These are phyloP conservation scores for Backusella parvicylindrica DNA, from an alignment of 192 early-diverging fungal genomes.

Conservation along the genomic window DNA sequence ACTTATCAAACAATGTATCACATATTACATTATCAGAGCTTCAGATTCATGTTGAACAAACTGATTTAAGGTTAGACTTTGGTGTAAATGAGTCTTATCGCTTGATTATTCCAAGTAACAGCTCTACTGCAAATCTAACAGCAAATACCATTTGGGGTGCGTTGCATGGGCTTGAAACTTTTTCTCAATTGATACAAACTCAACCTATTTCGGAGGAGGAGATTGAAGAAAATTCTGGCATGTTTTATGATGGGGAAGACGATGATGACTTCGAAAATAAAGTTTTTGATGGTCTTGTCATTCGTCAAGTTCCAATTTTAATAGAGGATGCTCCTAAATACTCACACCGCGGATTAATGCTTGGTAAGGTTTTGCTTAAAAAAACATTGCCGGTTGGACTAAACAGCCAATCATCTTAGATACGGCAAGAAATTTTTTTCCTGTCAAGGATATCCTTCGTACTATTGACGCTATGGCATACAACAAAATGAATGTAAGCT, in stretches of 20 bases:
- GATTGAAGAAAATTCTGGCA: background rate
- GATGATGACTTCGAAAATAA: conserved; percentile 17
- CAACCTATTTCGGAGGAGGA: background rate
- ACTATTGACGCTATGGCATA: conserved; percentile 78
- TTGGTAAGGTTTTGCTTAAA: conserved; percentile 26
- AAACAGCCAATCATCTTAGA: conserved; percentile 32
- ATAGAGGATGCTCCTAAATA: conserved; percentile 62
- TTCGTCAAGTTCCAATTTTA: conserved; percentile 43
- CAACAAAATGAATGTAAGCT: conserved; percentile 74
- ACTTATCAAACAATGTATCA: background rate
- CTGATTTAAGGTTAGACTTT: conserved; percentile 45
- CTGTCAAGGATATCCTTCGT: conserved; percentile 57
- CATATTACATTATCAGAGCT: conserved; percentile 17
- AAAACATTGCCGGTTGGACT: background rate
- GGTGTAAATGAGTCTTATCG: conserved; percentile 73
- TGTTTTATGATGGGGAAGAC: background rate
- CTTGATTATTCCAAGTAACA: conserved; percentile 49
- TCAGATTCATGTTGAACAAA: conserved; percentile 42
- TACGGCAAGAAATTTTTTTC: conserved; percentile 70
- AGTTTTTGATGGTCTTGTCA: conserved; percentile 16
- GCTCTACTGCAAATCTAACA: conserved; percentile 46
- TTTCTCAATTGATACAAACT: conserved; percentile 59
- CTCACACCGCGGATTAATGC: conserved; percentile 63
- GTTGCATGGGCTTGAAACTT: conserved; percentile 68
- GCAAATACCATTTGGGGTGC: conserved; percentile 65